phyloP scores from a whole-genome alignment of 768 basidiomycete species.

The Rhodosporidiobolus odoratus region DNA sequence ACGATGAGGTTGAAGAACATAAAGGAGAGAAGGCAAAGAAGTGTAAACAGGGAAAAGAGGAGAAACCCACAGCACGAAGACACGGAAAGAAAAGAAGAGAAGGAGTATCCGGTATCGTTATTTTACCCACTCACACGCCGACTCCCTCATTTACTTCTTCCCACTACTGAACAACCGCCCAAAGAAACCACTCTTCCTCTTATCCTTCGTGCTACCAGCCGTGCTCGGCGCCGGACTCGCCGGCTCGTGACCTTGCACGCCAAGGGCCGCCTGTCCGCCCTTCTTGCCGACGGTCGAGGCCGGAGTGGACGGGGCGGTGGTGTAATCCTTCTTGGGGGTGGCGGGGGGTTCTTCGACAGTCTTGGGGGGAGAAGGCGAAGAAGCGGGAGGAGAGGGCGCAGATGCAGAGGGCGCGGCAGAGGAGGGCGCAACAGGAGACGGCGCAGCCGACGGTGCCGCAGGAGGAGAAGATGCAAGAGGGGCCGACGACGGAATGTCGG shows the following conservation, averaged over 20 bases:
- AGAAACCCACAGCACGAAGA: too few relatives aligned
- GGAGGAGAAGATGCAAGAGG: too few relatives aligned
- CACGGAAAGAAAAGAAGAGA: too few relatives aligned
- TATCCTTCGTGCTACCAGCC: neutral
- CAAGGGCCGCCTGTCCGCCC: neutral
- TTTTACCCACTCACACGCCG: neutral
- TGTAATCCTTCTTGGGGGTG: neutral
- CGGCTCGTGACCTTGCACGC: neutral
- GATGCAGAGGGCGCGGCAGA: neutral
- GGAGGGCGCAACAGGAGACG: neutral
- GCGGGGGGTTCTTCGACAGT: neutral
- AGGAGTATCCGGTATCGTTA: slow-evolving; percentile 41
- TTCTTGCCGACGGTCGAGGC: neutral
- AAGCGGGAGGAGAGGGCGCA: neutral
- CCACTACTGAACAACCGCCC: neutral
- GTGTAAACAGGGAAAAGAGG: too few relatives aligned
- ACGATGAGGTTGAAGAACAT: too few relatives aligned
- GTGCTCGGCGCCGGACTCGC: neutral
- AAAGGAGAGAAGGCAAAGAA: too few relatives aligned
- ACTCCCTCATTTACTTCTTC: slow-evolving; percentile 11
- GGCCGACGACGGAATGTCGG: too few relatives aligned
- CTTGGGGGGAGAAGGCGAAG: neutral
- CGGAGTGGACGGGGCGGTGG: slow-evolving; percentile 13
- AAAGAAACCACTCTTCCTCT: slow-evolving; percentile 4
- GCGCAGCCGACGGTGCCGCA: neutral